phyloP scores from a whole-genome alignment of 2,329 filamentous ascomycete species.

The Ampelomyces quisqualis region DNA sequence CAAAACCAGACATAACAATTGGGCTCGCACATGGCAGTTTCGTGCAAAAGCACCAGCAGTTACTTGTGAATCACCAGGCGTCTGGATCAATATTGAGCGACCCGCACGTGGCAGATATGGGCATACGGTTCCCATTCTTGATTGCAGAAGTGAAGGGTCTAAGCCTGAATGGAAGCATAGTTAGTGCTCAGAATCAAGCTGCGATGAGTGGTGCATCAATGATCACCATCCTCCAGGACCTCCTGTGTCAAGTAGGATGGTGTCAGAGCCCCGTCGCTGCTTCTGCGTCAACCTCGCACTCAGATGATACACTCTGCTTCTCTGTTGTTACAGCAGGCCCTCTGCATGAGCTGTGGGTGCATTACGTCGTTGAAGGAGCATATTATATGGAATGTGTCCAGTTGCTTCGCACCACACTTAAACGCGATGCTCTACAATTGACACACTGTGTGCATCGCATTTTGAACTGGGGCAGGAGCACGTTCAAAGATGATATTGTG shows the following conservation, averaged over 20 bases:
- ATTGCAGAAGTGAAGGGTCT: slow-evolving; percentile 19
- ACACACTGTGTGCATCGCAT: not conserved
- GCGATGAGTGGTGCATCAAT: slow-evolving; percentile 17
- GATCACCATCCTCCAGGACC: slow-evolving; percentile 16
- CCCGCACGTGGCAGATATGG: slow-evolving; percentile 18
- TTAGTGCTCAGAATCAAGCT: slow-evolving; percentile 23
- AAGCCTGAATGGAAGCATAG: slow-evolving; percentile 12
- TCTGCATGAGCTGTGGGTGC: slow-evolving; percentile 12
- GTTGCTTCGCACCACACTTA: not conserved
- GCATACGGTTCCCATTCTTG: slow-evolving; percentile 20
- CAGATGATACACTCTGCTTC: not conserved
- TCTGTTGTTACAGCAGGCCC: slow-evolving; percentile 6
- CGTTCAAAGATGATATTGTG: not conserved
- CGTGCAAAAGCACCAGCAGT: slow-evolving; percentile 5
- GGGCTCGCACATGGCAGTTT: slow-evolving; percentile 15
- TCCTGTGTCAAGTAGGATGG: slow-evolving; percentile 13
- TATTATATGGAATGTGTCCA: slow-evolving; percentile 1
- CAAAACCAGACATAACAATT: slow-evolving; percentile 20
- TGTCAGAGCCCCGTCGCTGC: not conserved
- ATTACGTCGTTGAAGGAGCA: slow-evolving; percentile 2
- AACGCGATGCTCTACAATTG: not conserved
- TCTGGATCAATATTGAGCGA: slow-evolving; percentile 15
- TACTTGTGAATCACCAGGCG: slow-evolving; percentile 12
- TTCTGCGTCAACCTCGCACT: not conserved
- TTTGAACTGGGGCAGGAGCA: not conserved